Conservation (phyloP, 495 filamentous ascomycete genomes). For the Parathielavia appendiculata region DNA sequence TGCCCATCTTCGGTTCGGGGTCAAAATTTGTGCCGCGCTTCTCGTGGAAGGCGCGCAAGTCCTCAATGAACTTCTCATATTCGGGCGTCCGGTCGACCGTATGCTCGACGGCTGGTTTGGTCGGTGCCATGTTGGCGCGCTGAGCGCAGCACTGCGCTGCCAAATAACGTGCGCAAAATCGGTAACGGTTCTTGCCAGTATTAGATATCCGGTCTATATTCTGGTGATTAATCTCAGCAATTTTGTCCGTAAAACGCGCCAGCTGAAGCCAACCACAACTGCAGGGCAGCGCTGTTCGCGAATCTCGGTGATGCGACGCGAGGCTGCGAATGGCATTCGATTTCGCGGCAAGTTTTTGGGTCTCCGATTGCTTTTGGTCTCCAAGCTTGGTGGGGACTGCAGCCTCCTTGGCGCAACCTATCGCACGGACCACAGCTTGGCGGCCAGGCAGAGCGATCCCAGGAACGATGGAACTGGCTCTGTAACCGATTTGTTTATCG, state of each 20-base stretch:
- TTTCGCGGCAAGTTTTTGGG: constrained; percentile 17
- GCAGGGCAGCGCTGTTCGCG: neutral
- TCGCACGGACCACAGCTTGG: constrained; percentile 8
- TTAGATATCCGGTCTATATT: neutral
- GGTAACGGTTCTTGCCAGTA: neutral
- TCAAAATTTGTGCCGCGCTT: constrained; percentile 69
- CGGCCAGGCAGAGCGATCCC: too few relatives aligned
- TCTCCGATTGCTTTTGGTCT: neutral
- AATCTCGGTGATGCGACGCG: constrained; percentile 23
- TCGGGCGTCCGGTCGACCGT: constrained; percentile 51
- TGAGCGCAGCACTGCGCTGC: constrained; percentile 24
- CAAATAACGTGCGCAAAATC: neutral
- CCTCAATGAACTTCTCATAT: constrained; percentile 64
- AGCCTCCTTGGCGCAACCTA: neutral
- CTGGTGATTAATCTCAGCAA: too few relatives aligned
- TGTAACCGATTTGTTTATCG: neutral
- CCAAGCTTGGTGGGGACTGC: constrained; percentile 8
- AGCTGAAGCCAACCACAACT: neutral
- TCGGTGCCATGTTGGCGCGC: constrained; percentile 34
- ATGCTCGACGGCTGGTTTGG: constrained; percentile 34
- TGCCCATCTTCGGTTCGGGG: constrained; percentile 66
- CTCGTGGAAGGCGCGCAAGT: constrained; percentile 60
- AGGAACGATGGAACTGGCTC: too few relatives aligned
- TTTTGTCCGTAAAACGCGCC: neutral
- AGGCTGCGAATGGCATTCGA: constrained; percentile 15